Conservation (phyloP, 169 alveolate species). For the Babesia sp. region DNA sequence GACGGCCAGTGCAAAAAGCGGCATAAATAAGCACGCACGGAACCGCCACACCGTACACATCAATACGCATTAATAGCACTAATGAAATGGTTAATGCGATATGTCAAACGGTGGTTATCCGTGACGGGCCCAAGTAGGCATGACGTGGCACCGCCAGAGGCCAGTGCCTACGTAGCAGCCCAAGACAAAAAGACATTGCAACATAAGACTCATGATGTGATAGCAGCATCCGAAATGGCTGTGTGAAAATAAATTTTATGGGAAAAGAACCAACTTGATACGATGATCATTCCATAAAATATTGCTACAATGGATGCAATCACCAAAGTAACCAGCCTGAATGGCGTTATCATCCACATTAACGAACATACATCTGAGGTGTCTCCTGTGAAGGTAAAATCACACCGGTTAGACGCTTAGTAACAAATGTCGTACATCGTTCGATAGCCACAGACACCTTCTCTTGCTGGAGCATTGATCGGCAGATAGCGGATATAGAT, state of each 20-base stretch:
- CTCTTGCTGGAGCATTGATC: constrained; percentile 33
- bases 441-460: constrained; percentile 58
- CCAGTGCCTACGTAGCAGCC: too few relatives aligned
- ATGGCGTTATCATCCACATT: neutral
- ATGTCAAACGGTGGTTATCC: too few relatives aligned
- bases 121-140: too few relatives aligned
- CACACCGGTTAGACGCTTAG: constrained; percentile 59
- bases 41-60: neutral
- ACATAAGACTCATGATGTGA: too few relatives aligned
- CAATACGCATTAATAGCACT: neutral
- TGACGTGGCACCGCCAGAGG: too few relatives aligned
- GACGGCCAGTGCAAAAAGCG: neutral
- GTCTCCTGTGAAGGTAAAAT: constrained; percentile 64
- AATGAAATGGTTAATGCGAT: too few relatives aligned
- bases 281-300: constrained; percentile 29
- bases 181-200: too few relatives aligned
- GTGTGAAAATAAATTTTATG: too few relatives aligned
- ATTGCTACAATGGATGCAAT: constrained; percentile 58
- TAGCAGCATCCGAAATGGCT: too few relatives aligned
- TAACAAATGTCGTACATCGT: constrained; percentile 36
- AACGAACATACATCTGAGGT: constrained; percentile 53
- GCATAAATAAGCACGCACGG: neutral
- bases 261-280: constrained; percentile 36
- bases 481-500: constrained; percentile 59
- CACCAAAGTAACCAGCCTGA: constrained; percentile 64